Percentiles rank a stretch among this genome's conserved stretches.
phyloP scores from a whole-genome alignment of 2,329 filamentous ascomycete species.

The Cordyceps cateniannulata region DNA sequence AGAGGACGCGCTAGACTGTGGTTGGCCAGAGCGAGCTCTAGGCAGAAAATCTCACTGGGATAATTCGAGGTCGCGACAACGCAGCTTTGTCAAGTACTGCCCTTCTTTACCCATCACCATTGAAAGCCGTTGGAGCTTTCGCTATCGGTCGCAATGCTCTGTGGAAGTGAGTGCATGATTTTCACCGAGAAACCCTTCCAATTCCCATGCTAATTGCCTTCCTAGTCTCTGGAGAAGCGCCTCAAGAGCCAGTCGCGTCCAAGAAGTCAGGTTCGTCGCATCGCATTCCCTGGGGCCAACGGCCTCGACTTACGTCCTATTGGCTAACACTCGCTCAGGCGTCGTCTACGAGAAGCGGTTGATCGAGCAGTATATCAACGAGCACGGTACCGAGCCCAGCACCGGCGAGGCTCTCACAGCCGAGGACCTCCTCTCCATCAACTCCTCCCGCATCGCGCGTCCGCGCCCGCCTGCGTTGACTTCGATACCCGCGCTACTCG shows the following conservation, averaged over 20 bases:
- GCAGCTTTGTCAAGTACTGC: conserved; percentile 13
- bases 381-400: conserved; percentile 88
- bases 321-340: conserved; percentile 40
- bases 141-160: conserved; percentile 37
- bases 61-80: background rate
- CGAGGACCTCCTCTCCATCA: conserved; percentile 84
- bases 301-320: background rate
- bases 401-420: conserved; percentile 76
- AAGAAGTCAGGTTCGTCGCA: conserved; percentile 74
- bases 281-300: conserved; percentile 1
- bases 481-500: conserved; percentile 89
- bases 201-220: background rate
- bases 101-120: conserved; percentile 20
- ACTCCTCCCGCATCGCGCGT: conserved; percentile 74
- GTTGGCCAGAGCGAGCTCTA: background rate
- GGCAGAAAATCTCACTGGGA: conserved; percentile 11
- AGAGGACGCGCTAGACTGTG: background rate
- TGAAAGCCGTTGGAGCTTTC: conserved; percentile 23
- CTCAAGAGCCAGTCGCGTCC: conserved; percentile 89
- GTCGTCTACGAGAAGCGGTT: conserved; percentile 91
- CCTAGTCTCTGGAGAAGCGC: conserved; percentile 90
- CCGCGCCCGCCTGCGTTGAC: conserved; percentile 90
- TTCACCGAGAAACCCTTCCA: background rate
- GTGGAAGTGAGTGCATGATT: conserved; percentile 33
- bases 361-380: conserved; percentile 89